Percentiles rank a stretch among this genome's conserved stretches.
Conservation (phyloP, 2,329 filamentous ascomycete species). For the Claviceps quebecensis region DNA sequence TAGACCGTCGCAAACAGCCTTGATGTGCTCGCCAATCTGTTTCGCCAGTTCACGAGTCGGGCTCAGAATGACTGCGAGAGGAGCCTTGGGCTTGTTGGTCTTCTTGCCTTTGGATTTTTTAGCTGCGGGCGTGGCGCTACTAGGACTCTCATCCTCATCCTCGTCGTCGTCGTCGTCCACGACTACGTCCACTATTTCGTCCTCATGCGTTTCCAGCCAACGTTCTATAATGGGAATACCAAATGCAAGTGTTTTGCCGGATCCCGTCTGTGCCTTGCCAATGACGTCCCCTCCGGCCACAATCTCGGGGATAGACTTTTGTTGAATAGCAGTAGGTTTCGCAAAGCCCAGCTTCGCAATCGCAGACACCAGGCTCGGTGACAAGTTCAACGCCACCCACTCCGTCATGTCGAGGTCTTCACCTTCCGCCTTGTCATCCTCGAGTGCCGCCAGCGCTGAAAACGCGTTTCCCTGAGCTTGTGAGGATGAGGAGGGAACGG, state of each 20-base stretch:
- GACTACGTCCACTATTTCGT: conserved; percentile 4
- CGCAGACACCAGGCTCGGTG: conserved; percentile 54
- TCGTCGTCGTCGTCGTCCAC: neutral
- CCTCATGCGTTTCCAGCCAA: conserved; percentile 45
- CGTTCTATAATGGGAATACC: conserved; percentile 83
- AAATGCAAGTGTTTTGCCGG: conserved; percentile 91
- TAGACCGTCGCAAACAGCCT: conserved; percentile 51
- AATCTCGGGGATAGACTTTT: conserved; percentile 66
- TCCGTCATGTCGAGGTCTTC: conserved; percentile 56
- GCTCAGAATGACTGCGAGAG: conserved; percentile 70
- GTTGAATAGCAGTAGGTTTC: conserved; percentile 72
- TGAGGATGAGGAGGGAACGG: conserved; percentile 27
- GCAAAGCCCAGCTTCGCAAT: conserved; percentile 68
- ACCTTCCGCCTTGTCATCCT: conserved; percentile 40
- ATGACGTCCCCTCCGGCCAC: conserved; percentile 78
- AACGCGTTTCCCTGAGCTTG: conserved; percentile 33
- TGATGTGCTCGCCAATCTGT: conserved; percentile 75
- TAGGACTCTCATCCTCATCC: neutral
- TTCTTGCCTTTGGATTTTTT: conserved; percentile 11
- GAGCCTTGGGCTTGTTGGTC: conserved; percentile 25
- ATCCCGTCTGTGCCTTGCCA: conserved; percentile 91
- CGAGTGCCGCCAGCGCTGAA: conserved; percentile 34
- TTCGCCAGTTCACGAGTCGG: conserved; percentile 90
- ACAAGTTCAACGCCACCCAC: conserved; percentile 66
- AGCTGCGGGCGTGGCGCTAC: neutral